Percentiles rank a stretch among this genome's conserved stretches.
These are phyloP conservation scores for Ilyonectria robusta DNA, from an alignment of 2,329 filamentous ascomycete genomes.

Conservation along the genomic window DNA sequence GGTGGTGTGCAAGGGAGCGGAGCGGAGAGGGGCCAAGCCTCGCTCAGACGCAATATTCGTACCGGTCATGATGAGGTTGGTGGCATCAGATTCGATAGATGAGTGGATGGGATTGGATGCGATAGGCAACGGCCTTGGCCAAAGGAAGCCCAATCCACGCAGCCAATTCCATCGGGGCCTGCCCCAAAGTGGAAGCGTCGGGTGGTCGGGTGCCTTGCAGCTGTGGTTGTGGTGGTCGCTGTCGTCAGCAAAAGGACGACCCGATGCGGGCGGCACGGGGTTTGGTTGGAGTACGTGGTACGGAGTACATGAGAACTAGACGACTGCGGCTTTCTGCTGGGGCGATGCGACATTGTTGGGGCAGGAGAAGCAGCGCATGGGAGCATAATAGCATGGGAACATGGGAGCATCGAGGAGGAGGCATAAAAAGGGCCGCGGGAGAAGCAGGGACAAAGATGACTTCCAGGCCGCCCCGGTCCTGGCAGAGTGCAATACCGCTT, in stretches of 20 bases:
- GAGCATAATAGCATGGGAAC: conserved; percentile 1
- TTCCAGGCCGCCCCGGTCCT: neutral
- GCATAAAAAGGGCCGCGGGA: neutral
- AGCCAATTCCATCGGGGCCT: conserved; percentile 16
- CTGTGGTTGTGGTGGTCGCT: conserved; percentile 23
- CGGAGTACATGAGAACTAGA: neutral
- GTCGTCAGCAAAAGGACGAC: conserved; percentile 18
- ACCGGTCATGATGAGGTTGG: conserved; percentile 11
- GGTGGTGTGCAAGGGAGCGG: neutral
- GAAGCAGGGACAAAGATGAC: conserved; percentile 1
- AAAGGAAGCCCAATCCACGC: conserved; percentile 16
- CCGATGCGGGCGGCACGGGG: conserved; percentile 12
- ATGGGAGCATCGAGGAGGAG: neutral
- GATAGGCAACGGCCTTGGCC: conserved; percentile 2
- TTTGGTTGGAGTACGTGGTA: neutral
- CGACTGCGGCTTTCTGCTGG: conserved; percentile 7
- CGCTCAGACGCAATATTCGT: conserved; percentile 3
- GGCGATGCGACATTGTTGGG: conserved; percentile 22
- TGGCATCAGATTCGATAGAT: conserved; percentile 16
- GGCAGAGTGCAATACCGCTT: neutral
- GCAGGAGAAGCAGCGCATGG: neutral
- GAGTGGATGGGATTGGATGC: conserved; percentile 17
- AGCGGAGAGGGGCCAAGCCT: neutral
- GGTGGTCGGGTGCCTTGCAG: conserved; percentile 36
- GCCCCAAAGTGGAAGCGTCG: conserved; percentile 27